Percentiles rank a stretch among this genome's conserved stretches.
Evolutionary conservation across 2,329 filamentous ascomycete genomes (phyloP).

Genomic region (Zasmidium cellare): DNA sequence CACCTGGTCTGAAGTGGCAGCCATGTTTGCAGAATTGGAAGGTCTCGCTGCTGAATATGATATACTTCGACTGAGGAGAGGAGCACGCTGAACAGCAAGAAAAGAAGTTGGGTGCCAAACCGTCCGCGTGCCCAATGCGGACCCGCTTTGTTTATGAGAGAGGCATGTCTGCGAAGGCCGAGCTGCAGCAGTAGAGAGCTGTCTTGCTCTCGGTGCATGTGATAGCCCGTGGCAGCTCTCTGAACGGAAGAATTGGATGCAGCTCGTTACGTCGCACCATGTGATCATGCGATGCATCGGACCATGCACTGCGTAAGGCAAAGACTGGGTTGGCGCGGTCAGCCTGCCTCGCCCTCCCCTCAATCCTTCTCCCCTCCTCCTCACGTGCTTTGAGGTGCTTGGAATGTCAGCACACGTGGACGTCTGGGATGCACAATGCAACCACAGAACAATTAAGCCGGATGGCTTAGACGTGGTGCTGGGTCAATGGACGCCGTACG

Average conservation of each 20-base stretch:
- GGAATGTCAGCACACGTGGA: background rate
- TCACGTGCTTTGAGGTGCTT: background rate
- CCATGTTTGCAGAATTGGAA: conserved; percentile 18
- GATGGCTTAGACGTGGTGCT: no score
- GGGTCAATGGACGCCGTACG: no score
- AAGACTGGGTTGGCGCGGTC: background rate
- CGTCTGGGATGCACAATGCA: no score
- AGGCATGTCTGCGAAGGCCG: background rate
- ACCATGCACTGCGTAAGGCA: background rate
- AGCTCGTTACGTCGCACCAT: conserved; percentile 3
- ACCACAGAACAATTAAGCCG: no score
- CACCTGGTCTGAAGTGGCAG: conserved; percentile 44
- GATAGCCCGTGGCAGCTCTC: conserved; percentile 12
- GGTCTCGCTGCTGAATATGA: background rate
- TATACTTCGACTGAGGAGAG: background rate
- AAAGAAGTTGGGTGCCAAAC: conserved; percentile 1
- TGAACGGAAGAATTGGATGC: conserved; percentile 5
- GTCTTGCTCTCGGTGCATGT: conserved; percentile 20
- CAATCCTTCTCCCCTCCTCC: background rate
- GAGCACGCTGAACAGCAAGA: background rate
- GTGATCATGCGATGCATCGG: conserved; percentile 3
- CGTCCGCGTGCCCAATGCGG: conserved; percentile 6
- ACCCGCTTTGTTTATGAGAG: conserved; percentile 13
- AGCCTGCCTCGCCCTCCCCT: background rate
- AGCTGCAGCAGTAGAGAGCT: conserved; percentile 8